Conservation (phyloP, 1,284 basidiomycete species). For the Irpex lacteus region DNA sequence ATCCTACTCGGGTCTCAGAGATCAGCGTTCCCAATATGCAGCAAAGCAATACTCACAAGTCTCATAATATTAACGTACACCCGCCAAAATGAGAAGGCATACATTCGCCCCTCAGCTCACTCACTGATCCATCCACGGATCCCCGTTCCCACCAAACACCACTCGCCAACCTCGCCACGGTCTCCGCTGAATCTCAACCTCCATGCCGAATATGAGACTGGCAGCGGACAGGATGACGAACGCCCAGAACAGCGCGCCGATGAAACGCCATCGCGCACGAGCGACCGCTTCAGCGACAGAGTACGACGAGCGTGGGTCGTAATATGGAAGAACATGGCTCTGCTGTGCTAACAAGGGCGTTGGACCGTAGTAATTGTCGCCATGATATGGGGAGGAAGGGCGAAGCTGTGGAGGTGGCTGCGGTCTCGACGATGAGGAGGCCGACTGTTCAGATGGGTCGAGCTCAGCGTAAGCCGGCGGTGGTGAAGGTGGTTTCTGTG, state of each 20-base stretch:
- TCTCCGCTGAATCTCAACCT: conserved; percentile 20
- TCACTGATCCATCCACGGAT: conserved; percentile 9
- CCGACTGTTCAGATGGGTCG: conserved; percentile 12
- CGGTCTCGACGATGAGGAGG: conserved; percentile 9
- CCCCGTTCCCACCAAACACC: conserved; percentile 7
- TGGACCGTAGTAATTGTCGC: conserved; percentile 27
- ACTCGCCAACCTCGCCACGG: conserved; percentile 11
- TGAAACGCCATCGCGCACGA: conserved; percentile 30
- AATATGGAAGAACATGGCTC: conserved; percentile 29
- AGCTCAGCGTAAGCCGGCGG: conserved; percentile 28
- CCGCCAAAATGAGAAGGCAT: too few species aligned
- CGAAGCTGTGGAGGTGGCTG: conserved; percentile 6
- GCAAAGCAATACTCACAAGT: background rate
- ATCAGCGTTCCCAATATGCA: background rate
- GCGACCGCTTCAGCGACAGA: conserved; percentile 25
- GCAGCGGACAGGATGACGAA: conserved; percentile 22
- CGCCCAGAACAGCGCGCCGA: conserved; percentile 29
- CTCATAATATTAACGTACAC: background rate
- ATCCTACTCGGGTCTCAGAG: background rate
- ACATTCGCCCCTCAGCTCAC: background rate
- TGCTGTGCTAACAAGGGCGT: conserved; percentile 27
- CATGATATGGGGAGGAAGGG: conserved; percentile 16
- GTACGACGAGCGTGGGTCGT: conserved; percentile 30
- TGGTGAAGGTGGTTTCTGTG: conserved; percentile 23
- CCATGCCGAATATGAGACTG: conserved; percentile 25